A percentile compares a stretch with the other conserved stretches of the same genome.
Evolutionary conservation across 2,329 filamentous ascomycete genomes (phyloP).

Genomic region (Pseudocercospora cruenta): DNA sequence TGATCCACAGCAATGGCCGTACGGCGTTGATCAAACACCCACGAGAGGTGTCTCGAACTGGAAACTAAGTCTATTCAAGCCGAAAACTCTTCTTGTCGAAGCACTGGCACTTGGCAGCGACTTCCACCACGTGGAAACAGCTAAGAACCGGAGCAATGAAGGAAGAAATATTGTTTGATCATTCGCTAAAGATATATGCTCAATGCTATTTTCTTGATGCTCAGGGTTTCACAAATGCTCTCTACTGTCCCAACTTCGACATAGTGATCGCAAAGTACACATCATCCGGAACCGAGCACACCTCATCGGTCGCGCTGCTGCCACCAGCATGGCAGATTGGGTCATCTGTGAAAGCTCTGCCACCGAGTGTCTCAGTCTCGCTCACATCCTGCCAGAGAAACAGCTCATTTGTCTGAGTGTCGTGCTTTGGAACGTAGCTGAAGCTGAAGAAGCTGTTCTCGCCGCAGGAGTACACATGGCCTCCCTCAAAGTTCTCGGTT

Average conservation of each 20-base stretch:
- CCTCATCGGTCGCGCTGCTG: neutral
- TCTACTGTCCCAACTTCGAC: neutral
- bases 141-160: no score
- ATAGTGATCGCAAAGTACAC: constrained; percentile 10
- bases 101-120: no score
- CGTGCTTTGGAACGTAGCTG: constrained; percentile 10
- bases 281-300: constrained; percentile 12
- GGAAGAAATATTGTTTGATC: no score
- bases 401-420: constrained; percentile 9
- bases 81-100: no score
- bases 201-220: no score
- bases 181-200: no score
- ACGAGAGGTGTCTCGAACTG: no score
- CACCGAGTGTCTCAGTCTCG: constrained; percentile 1
- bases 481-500: constrained; percentile 13
- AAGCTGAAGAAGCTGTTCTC: constrained; percentile 18
- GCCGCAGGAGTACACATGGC: constrained; percentile 20
- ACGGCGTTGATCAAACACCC: no score
- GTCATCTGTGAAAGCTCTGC: constrained; percentile 6
- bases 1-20: no score
- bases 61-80: no score
- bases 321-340: constrained; percentile 17
- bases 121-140: no score
- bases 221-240: neutral
- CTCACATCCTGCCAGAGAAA: constrained; percentile 22